Evolutionary conservation across 2,329 filamentous ascomycete species (phyloP).

Genomic region (Ceratocystis cubensis): DNA sequence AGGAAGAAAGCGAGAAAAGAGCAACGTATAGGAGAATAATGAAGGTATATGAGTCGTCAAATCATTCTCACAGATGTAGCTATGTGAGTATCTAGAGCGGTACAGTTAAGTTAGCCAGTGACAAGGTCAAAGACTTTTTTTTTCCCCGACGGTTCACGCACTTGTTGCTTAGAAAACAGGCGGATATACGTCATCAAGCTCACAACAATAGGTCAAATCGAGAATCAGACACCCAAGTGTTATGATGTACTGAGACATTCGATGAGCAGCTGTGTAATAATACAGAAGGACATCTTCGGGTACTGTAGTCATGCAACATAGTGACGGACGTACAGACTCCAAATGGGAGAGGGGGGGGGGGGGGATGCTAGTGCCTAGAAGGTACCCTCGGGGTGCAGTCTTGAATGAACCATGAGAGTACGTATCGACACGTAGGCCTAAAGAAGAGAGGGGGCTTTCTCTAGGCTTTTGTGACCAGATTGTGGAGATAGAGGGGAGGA

Average conservation of each 20-base stretch:
- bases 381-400: background rate
- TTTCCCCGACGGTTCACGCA: background rate
- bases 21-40: background rate
- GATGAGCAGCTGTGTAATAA: slow-evolving; percentile 5
- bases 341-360: background rate
- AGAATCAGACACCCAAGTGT: background rate
- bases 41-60: slow-evolving; percentile 1
- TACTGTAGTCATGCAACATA: slow-evolving; percentile 4
- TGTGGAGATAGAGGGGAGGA: background rate
- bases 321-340: background rate
- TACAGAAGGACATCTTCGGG: background rate
- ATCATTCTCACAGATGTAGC: slow-evolving; percentile 9
- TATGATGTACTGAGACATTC: slow-evolving; percentile 1
- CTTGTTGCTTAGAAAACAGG: background rate
- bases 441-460: background rate
- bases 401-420: background rate
- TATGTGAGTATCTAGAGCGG: background rate
- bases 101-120: slow-evolving; percentile 1
- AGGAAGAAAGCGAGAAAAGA: background rate
- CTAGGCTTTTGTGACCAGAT: background rate
- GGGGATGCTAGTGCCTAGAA: background rate
- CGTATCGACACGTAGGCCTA: background rate
- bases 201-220: slow-evolving; percentile 2
- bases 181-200: slow-evolving; percentile 5
- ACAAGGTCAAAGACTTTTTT: slow-evolving; percentile 1